phyloP scores from a whole-genome alignment of 2,329 filamentous ascomycete genomes.

The Aspergillus luchuensis region DNA sequence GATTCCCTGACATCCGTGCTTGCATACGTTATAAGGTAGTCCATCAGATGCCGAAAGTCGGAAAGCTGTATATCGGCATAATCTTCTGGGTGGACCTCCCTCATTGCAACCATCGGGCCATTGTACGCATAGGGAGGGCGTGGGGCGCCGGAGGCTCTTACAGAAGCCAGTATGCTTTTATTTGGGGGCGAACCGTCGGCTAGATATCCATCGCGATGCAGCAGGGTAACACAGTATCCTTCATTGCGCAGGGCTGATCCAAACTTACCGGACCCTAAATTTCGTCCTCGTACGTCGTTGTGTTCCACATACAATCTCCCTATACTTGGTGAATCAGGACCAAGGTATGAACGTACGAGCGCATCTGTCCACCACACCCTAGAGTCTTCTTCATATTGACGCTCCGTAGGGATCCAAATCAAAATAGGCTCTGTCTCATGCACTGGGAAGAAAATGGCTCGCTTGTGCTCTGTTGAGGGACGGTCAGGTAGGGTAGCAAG shows the following conservation, averaged over 20 bases:
- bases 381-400: neutral
- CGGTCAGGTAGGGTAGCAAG: constrained; percentile 5
- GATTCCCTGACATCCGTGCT: neutral
- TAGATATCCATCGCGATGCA: neutral
- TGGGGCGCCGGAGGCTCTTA: neutral
- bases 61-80: constrained; percentile 9
- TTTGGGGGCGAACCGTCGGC: neutral
- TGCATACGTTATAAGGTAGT: constrained; percentile 7
- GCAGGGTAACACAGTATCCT: neutral
- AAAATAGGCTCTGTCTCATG: neutral
- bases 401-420: constrained; percentile 3
- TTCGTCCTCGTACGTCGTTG: neutral
- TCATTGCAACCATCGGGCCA: constrained; percentile 9
- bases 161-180: constrained; percentile 3
- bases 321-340: neutral
- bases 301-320: neutral
- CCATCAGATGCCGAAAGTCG: constrained; percentile 14
- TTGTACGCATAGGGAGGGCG: neutral
- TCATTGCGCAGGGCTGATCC: neutral
- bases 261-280: neutral
- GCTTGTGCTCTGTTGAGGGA: constrained; percentile 12
- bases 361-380: neutral
- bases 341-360: neutral
- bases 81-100: neutral
- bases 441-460: constrained; percentile 14